These are phyloP conservation scores for Paradendryphiella salina DNA, from an alignment of 2,329 filamentous ascomycete species.

Conservation along the genomic window DNA sequence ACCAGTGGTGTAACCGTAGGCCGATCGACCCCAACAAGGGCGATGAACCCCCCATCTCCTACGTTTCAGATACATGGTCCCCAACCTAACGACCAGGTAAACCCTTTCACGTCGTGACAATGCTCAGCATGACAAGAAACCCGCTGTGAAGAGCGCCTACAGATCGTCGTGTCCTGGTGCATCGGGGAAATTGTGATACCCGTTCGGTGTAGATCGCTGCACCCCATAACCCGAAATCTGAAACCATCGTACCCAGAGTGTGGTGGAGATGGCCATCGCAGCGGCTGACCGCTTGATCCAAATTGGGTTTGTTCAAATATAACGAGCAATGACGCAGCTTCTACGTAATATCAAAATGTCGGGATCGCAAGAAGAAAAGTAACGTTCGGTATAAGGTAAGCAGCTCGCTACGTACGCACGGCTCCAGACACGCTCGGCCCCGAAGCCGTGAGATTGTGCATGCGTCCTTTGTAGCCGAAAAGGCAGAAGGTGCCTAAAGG, in stretches of 20 bases:
- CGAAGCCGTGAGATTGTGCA: not conserved
- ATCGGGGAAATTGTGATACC: slow-evolving; percentile 7
- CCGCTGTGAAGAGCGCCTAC: not conserved
- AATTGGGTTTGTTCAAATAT: not conserved
- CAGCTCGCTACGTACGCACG: not conserved
- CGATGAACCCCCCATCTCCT: not conserved
- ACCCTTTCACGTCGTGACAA: not conserved
- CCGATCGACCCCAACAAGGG: not conserved
- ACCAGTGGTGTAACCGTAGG: not conserved
- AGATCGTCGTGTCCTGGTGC: slow-evolving; percentile 2
- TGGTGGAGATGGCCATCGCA: not conserved
- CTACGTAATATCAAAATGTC: not conserved
- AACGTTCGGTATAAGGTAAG: not conserved
- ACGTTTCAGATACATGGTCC: slow-evolving; percentile 9
- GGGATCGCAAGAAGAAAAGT: not conserved
- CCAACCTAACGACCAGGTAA: slow-evolving; percentile 1
- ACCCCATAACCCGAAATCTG: slow-evolving; percentile 5
- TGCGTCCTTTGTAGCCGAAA: not conserved
- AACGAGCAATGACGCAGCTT: slow-evolving; percentile 2
- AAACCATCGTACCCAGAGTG: slow-evolving; percentile 2
- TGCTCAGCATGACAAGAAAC: slow-evolving; percentile 1
- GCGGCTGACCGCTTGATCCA: slow-evolving; percentile 2
- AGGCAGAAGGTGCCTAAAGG: too few species aligned
- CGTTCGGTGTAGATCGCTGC: slow-evolving; percentile 4
- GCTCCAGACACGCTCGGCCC: not conserved